These are phyloP conservation scores for Esteya vermicola DNA, from an alignment of 2,329 filamentous ascomycete species.

Conservation along the genomic window DNA sequence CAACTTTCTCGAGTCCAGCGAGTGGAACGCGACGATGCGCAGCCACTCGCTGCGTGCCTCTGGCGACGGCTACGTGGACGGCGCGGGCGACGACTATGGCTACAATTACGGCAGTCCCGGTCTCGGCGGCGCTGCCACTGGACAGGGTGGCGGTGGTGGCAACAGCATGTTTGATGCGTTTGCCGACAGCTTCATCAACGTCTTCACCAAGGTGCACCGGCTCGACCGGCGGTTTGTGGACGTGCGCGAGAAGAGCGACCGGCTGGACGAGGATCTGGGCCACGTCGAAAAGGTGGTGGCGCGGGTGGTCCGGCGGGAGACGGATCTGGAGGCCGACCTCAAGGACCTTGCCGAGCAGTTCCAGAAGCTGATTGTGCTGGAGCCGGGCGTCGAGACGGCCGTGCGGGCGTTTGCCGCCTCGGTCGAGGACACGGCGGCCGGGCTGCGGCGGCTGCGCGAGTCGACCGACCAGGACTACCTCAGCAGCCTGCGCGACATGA, in stretches of 20 bases:
- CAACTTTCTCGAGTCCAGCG: constrained; percentile 78
- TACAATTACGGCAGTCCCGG: constrained; percentile 19
- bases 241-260: constrained; percentile 82
- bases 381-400: constrained; percentile 70
- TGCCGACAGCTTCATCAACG: constrained; percentile 92
- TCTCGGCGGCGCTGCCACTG: constrained; percentile 30
- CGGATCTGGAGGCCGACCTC: constrained; percentile 78
- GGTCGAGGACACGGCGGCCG: constrained; percentile 68
- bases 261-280: constrained; percentile 82
- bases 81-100: constrained; percentile 24
- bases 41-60: constrained; percentile 50
- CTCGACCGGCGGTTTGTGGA: constrained; percentile 90
- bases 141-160: constrained; percentile 17
- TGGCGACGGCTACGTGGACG: constrained; percentile 18
- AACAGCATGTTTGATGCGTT: constrained; percentile 72
- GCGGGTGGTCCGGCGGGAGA: constrained; percentile 73
- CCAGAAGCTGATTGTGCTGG: constrained; percentile 78
- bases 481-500: constrained; percentile 85
- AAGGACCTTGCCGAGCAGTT: constrained; percentile 86
- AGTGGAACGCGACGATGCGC: constrained; percentile 96
- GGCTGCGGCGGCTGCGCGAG: constrained; percentile 70
- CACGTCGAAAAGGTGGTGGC: constrained; percentile 95
- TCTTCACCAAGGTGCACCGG: constrained; percentile 92
- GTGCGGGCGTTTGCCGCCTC: constrained; percentile 78
- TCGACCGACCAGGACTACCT: constrained; percentile 94